Evolutionary conservation across 306 rosid genomes (phyloP), one percentile per base, ranked within the genome.

Genomic region (Glycine latifolia): DNA sequence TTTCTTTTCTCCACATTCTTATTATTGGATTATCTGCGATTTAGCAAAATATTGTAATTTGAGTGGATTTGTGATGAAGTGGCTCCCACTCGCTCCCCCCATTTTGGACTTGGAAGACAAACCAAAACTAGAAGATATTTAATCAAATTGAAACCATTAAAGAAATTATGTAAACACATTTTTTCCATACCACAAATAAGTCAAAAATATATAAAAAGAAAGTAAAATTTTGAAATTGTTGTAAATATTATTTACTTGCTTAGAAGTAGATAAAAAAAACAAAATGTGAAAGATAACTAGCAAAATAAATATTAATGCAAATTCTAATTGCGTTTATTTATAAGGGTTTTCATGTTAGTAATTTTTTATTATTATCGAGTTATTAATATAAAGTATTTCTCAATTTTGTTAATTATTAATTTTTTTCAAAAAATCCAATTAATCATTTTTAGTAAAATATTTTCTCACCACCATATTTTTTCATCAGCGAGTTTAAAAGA

Each of bases 21-120:
- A 54, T 26, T 26, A 26, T 44, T 61, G 41, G 61, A 67, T 58
- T 54, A 50, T 67, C 39, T 11, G 10, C 0, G 14, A 76, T 79
- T 43, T 85, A 14, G 37, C 3, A 47, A 66, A 70, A 76, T 67
- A 65, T 71, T 75, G 63, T 16, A 81, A 7, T 84, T 54, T 65
- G 7, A 37, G 80, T 79, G 81, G 48, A 33, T 66, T 71, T 86
- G 35, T 6, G 55, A 16, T 6, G 55, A 52, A 16, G 82, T 78
- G 88, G 82, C 69, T 33, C 85, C 87, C 89, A 89, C 88, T 82
- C 79, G 8, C 77, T 68, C 47, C 73, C 73, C 76, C 62, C 55
- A 3, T 12, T 66, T 35, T 1, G 3, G 80, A 39, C 71, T 39
- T 15, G 56, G 26, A 71, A 81, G 79, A 73, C 52, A 77, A 79